Percentiles rank a stretch among this genome's conserved stretches.
phyloP scores from a whole-genome alignment of 2,329 filamentous ascomycete genomes.

The Neofusicoccum umdonicola region DNA sequence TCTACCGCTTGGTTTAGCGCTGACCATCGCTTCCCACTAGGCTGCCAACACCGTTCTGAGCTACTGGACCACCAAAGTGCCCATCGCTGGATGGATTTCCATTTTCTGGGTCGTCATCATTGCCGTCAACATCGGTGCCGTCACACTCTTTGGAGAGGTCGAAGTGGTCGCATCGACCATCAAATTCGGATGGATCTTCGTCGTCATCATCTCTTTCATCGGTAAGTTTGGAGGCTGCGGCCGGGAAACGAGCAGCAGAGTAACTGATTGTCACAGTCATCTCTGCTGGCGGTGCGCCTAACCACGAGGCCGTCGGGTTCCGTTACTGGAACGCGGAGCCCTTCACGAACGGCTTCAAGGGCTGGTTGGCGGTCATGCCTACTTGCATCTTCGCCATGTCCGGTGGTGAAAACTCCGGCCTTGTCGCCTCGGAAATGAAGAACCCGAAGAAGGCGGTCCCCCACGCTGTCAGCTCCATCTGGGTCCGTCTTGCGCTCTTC shows the following conservation, averaged over 20 bases:
- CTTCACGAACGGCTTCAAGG: slow-evolving; percentile 48
- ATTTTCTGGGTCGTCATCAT: slow-evolving; percentile 45
- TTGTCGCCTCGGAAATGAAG: slow-evolving; percentile 45
- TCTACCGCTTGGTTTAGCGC: too few species aligned
- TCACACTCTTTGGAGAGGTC: slow-evolving; percentile 46
- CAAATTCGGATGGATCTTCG: slow-evolving; percentile 50
- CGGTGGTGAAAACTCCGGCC: slow-evolving; percentile 44
- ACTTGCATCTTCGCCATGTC: slow-evolving; percentile 41
- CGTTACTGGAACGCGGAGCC: slow-evolving; percentile 45
- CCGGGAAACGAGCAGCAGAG: neutral
- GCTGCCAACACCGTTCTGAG: slow-evolving; percentile 43
- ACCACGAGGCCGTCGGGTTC: slow-evolving; percentile 41
- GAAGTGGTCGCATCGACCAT: slow-evolving; percentile 46
- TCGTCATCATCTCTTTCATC: slow-evolving; percentile 47
- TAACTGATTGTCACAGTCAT: slow-evolving; percentile 28
- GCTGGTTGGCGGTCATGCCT: slow-evolving; percentile 34
- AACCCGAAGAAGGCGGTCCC: slow-evolving; percentile 46
- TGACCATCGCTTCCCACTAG: slow-evolving; percentile 18
- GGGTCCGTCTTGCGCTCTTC: slow-evolving; percentile 47
- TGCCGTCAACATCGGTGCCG: slow-evolving; percentile 42
- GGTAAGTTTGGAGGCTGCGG: slow-evolving; percentile 7
- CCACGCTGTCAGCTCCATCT: slow-evolving; percentile 46
- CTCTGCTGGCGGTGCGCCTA: slow-evolving; percentile 45
- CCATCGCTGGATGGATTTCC: slow-evolving; percentile 45
- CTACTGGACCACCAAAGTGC: slow-evolving; percentile 47